phyloP scores from a whole-genome alignment of 2,329 filamentous ascomycete species.

The Cercospora citrullina region DNA sequence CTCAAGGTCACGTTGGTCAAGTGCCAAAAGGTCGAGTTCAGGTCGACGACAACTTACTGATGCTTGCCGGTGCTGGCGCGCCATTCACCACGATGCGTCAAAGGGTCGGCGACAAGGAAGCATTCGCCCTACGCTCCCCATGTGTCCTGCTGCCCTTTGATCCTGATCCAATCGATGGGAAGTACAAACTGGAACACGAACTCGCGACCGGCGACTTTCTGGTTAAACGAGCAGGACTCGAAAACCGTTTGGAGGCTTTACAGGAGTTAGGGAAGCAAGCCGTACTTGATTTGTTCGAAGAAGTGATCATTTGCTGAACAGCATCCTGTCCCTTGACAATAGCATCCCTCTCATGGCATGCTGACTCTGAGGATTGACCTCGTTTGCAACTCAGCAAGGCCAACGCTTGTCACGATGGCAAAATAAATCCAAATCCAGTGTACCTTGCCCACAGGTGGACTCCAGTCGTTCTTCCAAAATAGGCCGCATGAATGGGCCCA shows the following conservation, averaged over 20 bases:
- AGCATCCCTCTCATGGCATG: not conserved
- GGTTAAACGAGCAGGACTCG: not conserved
- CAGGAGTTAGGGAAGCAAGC: not conserved
- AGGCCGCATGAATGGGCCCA: too few relatives aligned
- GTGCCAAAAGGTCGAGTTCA: not conserved
- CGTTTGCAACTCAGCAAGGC: too few relatives aligned
- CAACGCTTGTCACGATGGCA: too few relatives aligned
- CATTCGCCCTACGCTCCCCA: not conserved
- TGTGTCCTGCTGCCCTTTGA: not conserved
- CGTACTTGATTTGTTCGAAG: not conserved
- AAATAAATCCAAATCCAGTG: too few relatives aligned
- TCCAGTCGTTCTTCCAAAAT: too few relatives aligned
- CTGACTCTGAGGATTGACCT: not conserved
- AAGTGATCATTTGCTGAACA: not conserved
- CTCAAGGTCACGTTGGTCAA: not conserved
- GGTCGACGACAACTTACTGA: not conserved
- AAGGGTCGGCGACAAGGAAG: too few relatives aligned
- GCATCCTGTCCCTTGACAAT: not conserved
- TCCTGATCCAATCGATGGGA: not conserved
- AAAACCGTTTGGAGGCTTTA: not conserved
- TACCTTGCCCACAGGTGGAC: too few relatives aligned
- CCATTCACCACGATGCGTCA: not conserved
- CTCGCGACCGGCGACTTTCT: not conserved
- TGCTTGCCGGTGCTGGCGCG: not conserved
- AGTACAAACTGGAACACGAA: not conserved